These are phyloP conservation scores for Pichia sp. DNA, from an alignment of 1,139 yeast genomes.

Conservation along the genomic window DNA sequence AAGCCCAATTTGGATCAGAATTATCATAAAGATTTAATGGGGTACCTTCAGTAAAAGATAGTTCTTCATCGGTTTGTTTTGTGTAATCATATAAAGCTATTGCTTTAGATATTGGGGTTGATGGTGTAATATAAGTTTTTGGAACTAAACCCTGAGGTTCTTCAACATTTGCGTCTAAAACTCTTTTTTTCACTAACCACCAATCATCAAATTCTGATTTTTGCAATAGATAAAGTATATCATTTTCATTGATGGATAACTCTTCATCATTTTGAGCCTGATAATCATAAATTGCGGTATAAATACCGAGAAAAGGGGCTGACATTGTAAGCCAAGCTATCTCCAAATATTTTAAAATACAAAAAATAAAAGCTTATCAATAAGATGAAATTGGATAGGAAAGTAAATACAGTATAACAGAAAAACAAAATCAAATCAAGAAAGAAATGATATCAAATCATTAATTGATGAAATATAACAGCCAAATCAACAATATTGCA, in stretches of 20 bases:
- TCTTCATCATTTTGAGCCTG: constrained; percentile 89
- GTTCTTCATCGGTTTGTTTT: constrained; percentile 90
- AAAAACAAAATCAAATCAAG: no score
- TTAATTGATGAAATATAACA: no score
- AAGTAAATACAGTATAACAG: no score
- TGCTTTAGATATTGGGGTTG: constrained; percentile 48
- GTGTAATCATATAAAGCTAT: constrained; percentile 80
- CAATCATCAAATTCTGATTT: constrained; percentile 90
- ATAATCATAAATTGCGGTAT: constrained; percentile 76
- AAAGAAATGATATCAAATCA: no score
- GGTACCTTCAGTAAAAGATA: constrained; percentile 72
- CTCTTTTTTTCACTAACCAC: constrained; percentile 97
- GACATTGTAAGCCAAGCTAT: no score
- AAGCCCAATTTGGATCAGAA: constrained; percentile 88
- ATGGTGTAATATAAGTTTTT: constrained; percentile 76
- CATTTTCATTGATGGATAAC: constrained; percentile 63
- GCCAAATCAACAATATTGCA: no score
- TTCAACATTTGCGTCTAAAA: constrained; percentile 79
- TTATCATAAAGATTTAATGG: constrained; percentile 72
- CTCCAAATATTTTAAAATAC: no score
- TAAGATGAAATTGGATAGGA: no score
- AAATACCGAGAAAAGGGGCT: constrained; percentile 62
- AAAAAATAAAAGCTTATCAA: no score
- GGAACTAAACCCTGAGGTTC: constrained; percentile 96
- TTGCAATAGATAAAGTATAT: constrained; percentile 76